Base-by-base conservation (phyloP, 2,329 filamentous ascomycete genomes). In the Sporothrix protearum region DNA sequence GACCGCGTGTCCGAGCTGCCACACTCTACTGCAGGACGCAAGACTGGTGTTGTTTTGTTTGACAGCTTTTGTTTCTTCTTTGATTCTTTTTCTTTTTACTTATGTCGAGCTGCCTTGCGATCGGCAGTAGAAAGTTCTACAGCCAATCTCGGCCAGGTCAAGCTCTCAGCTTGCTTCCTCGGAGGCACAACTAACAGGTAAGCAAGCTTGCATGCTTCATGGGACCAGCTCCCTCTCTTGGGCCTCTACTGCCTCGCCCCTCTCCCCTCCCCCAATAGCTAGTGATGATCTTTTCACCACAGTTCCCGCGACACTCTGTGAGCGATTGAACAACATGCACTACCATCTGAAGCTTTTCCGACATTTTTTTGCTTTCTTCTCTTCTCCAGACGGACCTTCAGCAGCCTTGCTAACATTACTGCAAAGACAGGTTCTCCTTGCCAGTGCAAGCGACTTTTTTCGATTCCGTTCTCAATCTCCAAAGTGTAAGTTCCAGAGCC, bases 311-410 rank as follows among this genome's bases (percentile, higher is more conserved):
- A 89, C 77, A 75, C 77, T 83, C 84, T 85, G 47, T 75, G 87
- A 89, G 87, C 87, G 85, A 78, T 79, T 77, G 84, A 87, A 89
- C 85, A 85, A 90, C 89, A 91, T 91, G 89, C 89, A 91, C 88
- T 89, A 91, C 89, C 89, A 91, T 91, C 89, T 91, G 89, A 87
- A 89, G 81, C 82, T 76, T 74, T 33, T 19, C 45, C 33, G 22
- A 19, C 12, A 16, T 67, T 19, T n/a, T n/a, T 39, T 39, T 71
- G 22, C 16, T n/a, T 22, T 57, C 16, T 36, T 57, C 19, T 30
- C 19, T 22, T 45, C 42, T 12, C 1, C 7, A 9, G 28, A 22
- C 7, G 30, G 19, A 45, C 19, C 19, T 8, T 22, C 39, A 45
- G 53, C 59, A 63, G 36, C 55, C 14, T 1, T 63, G 71, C 71